Evolutionary conservation across 2,329 filamentous ascomycete species (phyloP).

Genomic region (Scytalidium lignicola): DNA sequence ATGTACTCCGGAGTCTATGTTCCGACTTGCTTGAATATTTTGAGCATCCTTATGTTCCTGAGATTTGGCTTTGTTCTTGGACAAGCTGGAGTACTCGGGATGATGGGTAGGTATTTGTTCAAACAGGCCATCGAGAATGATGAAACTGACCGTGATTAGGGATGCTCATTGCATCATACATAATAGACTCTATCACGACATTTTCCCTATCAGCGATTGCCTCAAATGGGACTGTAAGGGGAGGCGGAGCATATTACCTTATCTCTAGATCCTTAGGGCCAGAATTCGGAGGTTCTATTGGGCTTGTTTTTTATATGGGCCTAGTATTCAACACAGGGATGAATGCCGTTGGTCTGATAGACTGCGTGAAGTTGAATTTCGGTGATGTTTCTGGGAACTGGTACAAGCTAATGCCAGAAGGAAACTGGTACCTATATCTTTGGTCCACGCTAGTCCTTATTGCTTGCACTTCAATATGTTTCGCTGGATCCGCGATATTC

Average conservation of each 20-base stretch:
- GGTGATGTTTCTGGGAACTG: slow-evolving; percentile 52
- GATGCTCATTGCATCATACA: slow-evolving; percentile 70
- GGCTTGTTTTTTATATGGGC: slow-evolving; percentile 86
- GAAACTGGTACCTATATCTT: slow-evolving; percentile 72
- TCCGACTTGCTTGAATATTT: slow-evolving; percentile 80
- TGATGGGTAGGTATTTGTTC: slow-evolving; percentile 56
- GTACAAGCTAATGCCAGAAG: slow-evolving; percentile 58
- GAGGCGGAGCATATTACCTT: slow-evolving; percentile 82
- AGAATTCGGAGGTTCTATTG: slow-evolving; percentile 85
- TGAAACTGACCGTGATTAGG: slow-evolving; percentile 38
- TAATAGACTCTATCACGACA: slow-evolving; percentile 77
- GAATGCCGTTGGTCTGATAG: slow-evolving; percentile 81
- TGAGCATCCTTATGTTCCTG: slow-evolving; percentile 90
- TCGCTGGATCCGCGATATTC: slow-evolving; percentile 76
- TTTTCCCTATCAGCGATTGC: slow-evolving; percentile 85
- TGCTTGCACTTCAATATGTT: slow-evolving; percentile 68
- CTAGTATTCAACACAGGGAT: slow-evolving; percentile 81
- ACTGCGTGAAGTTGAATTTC: slow-evolving; percentile 75
- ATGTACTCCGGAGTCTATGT: slow-evolving; percentile 78
- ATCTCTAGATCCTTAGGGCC: slow-evolving; percentile 82
- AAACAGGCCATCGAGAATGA: not conserved
- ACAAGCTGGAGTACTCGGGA: slow-evolving; percentile 72
- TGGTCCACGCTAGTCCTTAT: slow-evolving; percentile 68
- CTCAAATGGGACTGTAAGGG: slow-evolving; percentile 83
- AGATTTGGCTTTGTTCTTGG: slow-evolving; percentile 82